phyloP scores from a whole-genome alignment of 1,284 basidiomycete genomes.

The Schizopora paradoxa region DNA sequence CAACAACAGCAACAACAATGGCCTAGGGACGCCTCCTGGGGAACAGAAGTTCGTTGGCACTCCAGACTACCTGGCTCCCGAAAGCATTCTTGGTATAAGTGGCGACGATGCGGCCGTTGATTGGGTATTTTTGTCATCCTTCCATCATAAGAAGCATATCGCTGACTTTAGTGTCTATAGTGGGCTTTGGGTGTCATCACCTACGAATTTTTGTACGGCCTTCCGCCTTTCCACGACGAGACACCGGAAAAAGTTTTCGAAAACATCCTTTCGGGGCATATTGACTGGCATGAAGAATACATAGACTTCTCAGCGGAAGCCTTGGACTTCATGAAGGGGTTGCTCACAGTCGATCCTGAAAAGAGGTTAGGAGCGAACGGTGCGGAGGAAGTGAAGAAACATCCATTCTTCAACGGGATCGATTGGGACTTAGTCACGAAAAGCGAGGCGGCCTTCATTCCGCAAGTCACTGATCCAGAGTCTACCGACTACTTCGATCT shows the following conservation, averaged over 20 bases:
- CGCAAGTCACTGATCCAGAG: constrained; percentile 91
- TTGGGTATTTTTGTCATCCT: constrained; percentile 61
- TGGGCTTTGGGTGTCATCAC: constrained; percentile 99
- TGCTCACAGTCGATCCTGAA: constrained; percentile 81
- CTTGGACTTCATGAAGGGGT: constrained; percentile 84
- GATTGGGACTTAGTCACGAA: constrained; percentile 92
- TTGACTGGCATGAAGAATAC: constrained; percentile 95
- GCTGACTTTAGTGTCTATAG: constrained; percentile 32
- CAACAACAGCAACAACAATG: constrained; percentile 46
- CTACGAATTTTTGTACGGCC: constrained; percentile 96
- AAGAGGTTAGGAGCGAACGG: constrained; percentile 84
- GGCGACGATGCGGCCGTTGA: constrained; percentile 96
- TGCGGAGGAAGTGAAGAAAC: constrained; percentile 88
- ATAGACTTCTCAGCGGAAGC: constrained; percentile 86
- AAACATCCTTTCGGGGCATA: constrained; percentile 93
- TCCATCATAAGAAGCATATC: background rate
- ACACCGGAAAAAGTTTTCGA: constrained; percentile 97
- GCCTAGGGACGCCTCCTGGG: constrained; percentile 60
- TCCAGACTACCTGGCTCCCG: constrained; percentile 94
- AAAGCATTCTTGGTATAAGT: constrained; percentile 93
- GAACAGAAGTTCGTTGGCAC: constrained; percentile 95
- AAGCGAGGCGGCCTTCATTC: constrained; percentile 91
- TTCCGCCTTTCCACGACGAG: constrained; percentile 97
- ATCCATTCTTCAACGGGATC: constrained; percentile 87
- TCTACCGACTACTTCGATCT: constrained; percentile 99